Conservation (phyloP, 2,329 filamentous ascomycete species). For the Hypoxylon sp. region DNA sequence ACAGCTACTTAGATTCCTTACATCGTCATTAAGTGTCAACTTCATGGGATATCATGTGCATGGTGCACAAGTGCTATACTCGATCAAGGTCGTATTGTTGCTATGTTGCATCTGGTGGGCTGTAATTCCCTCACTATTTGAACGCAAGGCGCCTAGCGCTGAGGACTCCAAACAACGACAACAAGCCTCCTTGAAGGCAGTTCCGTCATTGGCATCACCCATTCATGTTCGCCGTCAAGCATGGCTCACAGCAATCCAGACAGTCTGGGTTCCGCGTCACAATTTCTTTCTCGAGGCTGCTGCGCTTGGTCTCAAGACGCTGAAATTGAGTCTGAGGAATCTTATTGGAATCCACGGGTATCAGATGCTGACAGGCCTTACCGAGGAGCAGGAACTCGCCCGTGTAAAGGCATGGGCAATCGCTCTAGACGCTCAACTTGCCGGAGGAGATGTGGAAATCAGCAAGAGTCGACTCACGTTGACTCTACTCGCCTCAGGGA, state of each 20-base stretch:
- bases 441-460: constrained; percentile 90
- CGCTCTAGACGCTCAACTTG: constrained; percentile 91
- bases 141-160: constrained; percentile 67
- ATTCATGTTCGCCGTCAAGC: constrained; percentile 89
- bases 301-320: constrained; percentile 82
- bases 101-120: constrained; percentile 69
- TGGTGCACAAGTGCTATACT: constrained; percentile 62
- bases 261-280: constrained; percentile 90
- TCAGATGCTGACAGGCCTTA: constrained; percentile 83
- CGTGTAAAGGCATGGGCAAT: constrained; percentile 94
- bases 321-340: constrained; percentile 85
- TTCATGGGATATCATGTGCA: constrained; percentile 68
- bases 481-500: constrained; percentile 89
- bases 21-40: constrained; percentile 65
- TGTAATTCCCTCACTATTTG: constrained; percentile 68
- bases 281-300: constrained; percentile 88
- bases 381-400: constrained; percentile 86
- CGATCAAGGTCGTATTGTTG: constrained; percentile 67
- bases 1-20: constrained; percentile 66
- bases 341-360: constrained; percentile 83
- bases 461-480: constrained; percentile 88
- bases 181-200: constrained; percentile 61
- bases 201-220: constrained; percentile 82
- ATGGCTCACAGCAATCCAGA: constrained; percentile 94
- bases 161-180: constrained; percentile 61